Evolutionary conservation across 2,329 filamentous ascomycete genomes (phyloP).

Genomic region (Pseudocercospora eumusae): DNA sequence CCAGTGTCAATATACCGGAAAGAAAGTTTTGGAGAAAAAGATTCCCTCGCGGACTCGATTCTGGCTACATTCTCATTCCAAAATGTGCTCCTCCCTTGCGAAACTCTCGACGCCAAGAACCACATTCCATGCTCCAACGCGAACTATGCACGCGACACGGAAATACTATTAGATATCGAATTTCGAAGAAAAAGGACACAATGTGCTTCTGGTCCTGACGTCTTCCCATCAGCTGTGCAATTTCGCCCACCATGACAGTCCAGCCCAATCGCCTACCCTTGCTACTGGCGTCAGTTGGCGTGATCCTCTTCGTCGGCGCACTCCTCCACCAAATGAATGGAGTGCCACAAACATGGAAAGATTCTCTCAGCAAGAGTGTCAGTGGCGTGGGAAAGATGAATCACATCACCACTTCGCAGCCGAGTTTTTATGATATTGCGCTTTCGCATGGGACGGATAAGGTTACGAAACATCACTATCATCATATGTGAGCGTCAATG

Average conservation of each 20-base stretch:
- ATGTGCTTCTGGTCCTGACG: background rate
- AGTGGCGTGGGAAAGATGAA: background rate
- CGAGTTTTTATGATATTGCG: conserved; percentile 41
- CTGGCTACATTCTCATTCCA: background rate
- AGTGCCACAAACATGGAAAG: conserved; percentile 5
- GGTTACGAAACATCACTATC: conserved; percentile 45
- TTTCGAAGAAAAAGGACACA: background rate
- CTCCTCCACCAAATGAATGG: conserved; percentile 21
- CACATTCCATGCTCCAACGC: conserved; percentile 4
- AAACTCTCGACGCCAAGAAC: background rate
- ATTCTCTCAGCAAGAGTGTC: conserved; percentile 6
- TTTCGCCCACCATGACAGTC: conserved; percentile 12
- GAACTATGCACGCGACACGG: conserved; percentile 5
- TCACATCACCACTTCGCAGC: background rate
- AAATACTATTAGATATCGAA: background rate
- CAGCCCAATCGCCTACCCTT: conserved; percentile 22
- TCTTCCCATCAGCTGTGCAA: background rate
- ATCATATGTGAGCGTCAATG: conserved; percentile 39
- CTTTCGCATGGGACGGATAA: conserved; percentile 45
- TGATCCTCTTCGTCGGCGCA: conserved; percentile 20
- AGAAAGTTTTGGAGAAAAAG: too few species aligned
- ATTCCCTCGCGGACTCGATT: background rate
- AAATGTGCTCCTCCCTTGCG: background rate
- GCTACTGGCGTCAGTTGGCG: conserved; percentile 20
- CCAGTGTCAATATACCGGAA: background rate